Base-by-base conservation (phyloP, 768 basidiomycete species). In the Sarcodon aspratus region DNA sequence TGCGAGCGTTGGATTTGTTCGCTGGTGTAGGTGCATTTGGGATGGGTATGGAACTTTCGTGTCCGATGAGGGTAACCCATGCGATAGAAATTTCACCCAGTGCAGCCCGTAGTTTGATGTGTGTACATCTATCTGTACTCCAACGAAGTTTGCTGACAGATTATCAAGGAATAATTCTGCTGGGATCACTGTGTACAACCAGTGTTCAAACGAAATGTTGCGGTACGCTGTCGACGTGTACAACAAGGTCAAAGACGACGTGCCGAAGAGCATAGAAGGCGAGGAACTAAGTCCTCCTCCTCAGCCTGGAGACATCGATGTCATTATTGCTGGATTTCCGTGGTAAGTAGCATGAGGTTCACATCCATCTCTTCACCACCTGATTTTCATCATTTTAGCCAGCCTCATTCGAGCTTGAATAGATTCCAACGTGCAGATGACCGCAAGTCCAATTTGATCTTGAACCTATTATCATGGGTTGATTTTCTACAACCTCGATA, bases 21-120 rank as follows among this genome's bases (percentile, higher is more conserved):
- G 66, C 59, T 3, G 74, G 74, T 2, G 59, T 60, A 0, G 84
- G 85, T 6, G 78, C 82, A 3, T 83, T 89, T 57, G 74, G 74
- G 46, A 60, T 72, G 15, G 83, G 75, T 0, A 62, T 87, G 63
- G 71, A 73, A 12, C 66, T 75, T 36, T 67, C 72, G 2, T 78
- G 68, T 4, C 78, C 74, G 46, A 53, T 85, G 45, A 70, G 75
- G 51, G 57, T 85, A 4, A 79, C 78, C 0, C 78, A 85, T 64
- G 75, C 79, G 0, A 63, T 88, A 40, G 88, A 91, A 54, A 79
- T 86, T 17, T 69, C 76, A n/a, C 85, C 86, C 0, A 84, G 82
- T 59, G 84, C 89, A 7, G 80, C 82, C 0, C 64, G 65, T 50
- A 85, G 87, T 1, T 65, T 83, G 12, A 65, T 63, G 88, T 84